Percentiles rank a stretch among this genome's conserved stretches.
These are phyloP conservation scores for Yamadazyma philogaea DNA, from an alignment of 805 yeast genomes.

Conservation along the genomic window DNA sequence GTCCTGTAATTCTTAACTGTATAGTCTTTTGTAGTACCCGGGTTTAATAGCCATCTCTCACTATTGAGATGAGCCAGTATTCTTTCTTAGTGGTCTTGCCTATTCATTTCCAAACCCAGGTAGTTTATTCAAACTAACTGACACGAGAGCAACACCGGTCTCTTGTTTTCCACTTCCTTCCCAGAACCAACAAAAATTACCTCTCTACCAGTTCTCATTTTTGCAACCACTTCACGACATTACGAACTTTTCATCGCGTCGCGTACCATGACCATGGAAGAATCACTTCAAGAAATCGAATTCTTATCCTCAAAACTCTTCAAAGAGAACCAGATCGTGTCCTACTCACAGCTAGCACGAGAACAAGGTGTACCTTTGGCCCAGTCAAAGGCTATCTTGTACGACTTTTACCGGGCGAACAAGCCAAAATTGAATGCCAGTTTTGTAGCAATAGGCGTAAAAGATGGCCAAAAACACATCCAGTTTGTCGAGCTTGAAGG, in stretches of 20 bases:
- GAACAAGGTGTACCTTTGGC: constrained; percentile 34
- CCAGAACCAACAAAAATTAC: no score
- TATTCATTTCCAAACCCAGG: no score
- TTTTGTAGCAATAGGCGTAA: constrained; percentile 41
- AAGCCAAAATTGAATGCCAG: constrained; percentile 35
- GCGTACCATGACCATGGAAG: constrained; percentile 32
- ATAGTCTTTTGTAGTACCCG: no score
- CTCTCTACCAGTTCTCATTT: no score
- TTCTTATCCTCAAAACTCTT: constrained; percentile 27
- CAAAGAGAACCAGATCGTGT: constrained; percentile 26
- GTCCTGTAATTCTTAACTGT: neutral
- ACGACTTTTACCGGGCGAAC: constrained; percentile 36
- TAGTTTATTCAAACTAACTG: no score
- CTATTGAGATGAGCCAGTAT: no score
- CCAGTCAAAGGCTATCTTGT: constrained; percentile 39
- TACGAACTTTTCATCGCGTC: constrained; percentile 3
- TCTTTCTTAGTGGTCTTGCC: no score
- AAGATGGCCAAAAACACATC: constrained; percentile 15
- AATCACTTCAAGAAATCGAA: constrained; percentile 26
- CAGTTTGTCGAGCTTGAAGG: constrained; percentile 23
- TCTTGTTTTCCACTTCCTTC: no score
- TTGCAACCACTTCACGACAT: neutral
- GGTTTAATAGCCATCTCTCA: no score
- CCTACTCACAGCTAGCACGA: constrained; percentile 43
- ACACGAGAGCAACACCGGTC: no score